phyloP scores from a whole-genome alignment of 192 early-diverging fungal genomes.

The Coemansia sp. region DNA sequence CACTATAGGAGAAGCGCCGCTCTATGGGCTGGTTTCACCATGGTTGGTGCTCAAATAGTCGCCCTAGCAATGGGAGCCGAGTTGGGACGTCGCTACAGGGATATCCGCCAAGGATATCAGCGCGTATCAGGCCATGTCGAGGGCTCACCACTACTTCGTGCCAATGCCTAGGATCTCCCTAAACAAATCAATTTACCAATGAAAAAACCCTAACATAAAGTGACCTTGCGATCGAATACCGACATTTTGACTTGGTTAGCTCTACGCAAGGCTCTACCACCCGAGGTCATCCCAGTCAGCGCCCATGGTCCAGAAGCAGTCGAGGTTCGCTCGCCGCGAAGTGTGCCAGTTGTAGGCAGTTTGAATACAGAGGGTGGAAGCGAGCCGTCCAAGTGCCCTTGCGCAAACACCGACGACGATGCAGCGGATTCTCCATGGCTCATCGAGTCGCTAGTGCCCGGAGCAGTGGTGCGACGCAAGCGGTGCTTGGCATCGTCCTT shows the following conservation, averaged over 20 bases:
- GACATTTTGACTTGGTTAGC: slow-evolving; percentile 34
- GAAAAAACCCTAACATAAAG: slow-evolving; percentile 4
- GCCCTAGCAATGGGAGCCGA: slow-evolving; percentile 43
- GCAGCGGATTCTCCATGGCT: not conserved
- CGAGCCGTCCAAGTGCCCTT: slow-evolving; percentile 6
- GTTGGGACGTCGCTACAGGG: slow-evolving; percentile 37
- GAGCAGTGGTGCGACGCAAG: slow-evolving; percentile 18
- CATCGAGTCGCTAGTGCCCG: not conserved
- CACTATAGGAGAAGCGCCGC: slow-evolving; percentile 3
- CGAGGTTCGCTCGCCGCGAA: not conserved
- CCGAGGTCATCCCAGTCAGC: slow-evolving; percentile 34
- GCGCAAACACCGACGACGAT: slow-evolving; percentile 26
- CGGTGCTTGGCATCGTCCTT: slow-evolving; percentile 17
- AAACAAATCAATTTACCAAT: not conserved
- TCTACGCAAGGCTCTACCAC: slow-evolving; percentile 32
- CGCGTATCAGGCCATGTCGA: slow-evolving; percentile 25
- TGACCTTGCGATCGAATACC: slow-evolving; percentile 36
- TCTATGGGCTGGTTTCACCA: slow-evolving; percentile 25
- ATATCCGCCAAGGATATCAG: slow-evolving; percentile 26
- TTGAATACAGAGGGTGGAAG: slow-evolving; percentile 43
- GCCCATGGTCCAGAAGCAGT: slow-evolving; percentile 16
- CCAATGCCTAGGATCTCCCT: not conserved
- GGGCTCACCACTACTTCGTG: slow-evolving; percentile 26
- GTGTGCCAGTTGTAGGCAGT: slow-evolving; percentile 12
- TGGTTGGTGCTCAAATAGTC: slow-evolving; percentile 37